Conservation (phyloP, 2,329 filamentous ascomycete genomes). For the Colletotrichum gigasporum region DNA sequence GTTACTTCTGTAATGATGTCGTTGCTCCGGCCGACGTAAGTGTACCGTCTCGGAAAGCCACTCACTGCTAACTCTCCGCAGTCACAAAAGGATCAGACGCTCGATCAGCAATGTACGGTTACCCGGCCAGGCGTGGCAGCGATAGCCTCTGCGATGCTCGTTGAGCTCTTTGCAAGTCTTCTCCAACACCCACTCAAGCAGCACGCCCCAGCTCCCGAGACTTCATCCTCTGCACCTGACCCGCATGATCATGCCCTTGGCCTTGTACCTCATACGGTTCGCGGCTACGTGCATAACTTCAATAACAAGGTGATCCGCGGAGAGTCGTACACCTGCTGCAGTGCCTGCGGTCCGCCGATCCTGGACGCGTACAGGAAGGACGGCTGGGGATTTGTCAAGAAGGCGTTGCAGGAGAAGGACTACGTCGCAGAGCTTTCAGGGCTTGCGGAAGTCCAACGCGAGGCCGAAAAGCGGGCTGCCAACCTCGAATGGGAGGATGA, state of each 20-base stretch:
- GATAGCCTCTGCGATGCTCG: constrained; percentile 89
- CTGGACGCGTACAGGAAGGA: constrained; percentile 72
- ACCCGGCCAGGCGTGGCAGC: constrained; percentile 92
- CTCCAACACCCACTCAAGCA: constrained; percentile 85
- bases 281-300: constrained; percentile 80
- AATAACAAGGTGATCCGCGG: constrained; percentile 78
- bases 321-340: constrained; percentile 82
- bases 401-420: constrained; percentile 77
- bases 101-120: constrained; percentile 98
- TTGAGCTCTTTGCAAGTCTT: constrained; percentile 88
- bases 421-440: constrained; percentile 83
- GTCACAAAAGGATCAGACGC: constrained; percentile 93
- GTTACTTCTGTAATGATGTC: constrained; percentile 99
- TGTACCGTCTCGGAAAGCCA: constrained; percentile 34
- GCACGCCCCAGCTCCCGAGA: constrained; percentile 65
- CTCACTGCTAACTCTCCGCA: constrained; percentile 45
- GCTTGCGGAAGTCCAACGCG: constrained; percentile 74
- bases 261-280: constrained; percentile 81
- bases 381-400: constrained; percentile 81
- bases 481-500: constrained; percentile 70
- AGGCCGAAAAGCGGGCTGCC: constrained; percentile 59
- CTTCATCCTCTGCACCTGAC: constrained; percentile 60
- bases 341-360: constrained; percentile 79
- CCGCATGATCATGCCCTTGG: constrained; percentile 69
- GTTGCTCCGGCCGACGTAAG: constrained; percentile 92